Evolutionary conservation across 495 filamentous ascomycete species (phyloP).

Genomic region (Umbilicaria muhlenbergii): DNA sequence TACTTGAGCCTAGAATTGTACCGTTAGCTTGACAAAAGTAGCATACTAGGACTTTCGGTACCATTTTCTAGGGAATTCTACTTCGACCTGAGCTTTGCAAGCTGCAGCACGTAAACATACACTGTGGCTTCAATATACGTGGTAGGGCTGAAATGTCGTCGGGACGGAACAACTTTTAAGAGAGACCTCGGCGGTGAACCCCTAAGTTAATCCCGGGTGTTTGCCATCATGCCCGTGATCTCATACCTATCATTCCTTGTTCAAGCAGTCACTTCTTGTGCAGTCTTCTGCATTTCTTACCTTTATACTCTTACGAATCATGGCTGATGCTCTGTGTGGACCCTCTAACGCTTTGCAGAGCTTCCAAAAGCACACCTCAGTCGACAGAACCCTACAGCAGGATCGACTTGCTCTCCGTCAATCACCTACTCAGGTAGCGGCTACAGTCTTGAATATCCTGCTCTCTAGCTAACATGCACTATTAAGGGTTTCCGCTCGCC

Average conservation of each 20-base stretch:
- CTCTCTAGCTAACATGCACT: constrained; percentile 4
- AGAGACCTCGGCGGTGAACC: constrained; percentile 19
- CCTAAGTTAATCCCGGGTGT: background rate
- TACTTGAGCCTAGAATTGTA: constrained; percentile 50
- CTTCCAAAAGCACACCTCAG: constrained; percentile 64
- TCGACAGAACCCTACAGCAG: constrained; percentile 72
- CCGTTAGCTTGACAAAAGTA: too few species aligned
- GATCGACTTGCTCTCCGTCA: constrained; percentile 48
- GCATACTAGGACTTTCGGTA: too few species aligned
- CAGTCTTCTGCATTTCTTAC: background rate
- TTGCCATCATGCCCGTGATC: too few species aligned
- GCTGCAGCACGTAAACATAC: too few species aligned
- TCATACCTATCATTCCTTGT: too few species aligned
- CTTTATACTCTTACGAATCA: constrained; percentile 21
- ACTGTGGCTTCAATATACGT: too few species aligned
- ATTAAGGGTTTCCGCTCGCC: constrained; percentile 48
- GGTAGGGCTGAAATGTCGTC: too few species aligned
- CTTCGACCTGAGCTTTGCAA: too few species aligned
- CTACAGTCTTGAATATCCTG: too few species aligned
- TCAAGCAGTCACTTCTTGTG: too few species aligned
- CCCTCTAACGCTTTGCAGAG: constrained; percentile 79
- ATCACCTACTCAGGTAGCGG: constrained; percentile 36
- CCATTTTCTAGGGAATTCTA: too few species aligned
- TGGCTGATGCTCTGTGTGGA: constrained; percentile 76
- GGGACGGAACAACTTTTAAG: constrained; percentile 3